Evolutionary conservation across 129 eudicot species (phyloP).

Genomic region (Centrapalus pauciflorus): DNA sequence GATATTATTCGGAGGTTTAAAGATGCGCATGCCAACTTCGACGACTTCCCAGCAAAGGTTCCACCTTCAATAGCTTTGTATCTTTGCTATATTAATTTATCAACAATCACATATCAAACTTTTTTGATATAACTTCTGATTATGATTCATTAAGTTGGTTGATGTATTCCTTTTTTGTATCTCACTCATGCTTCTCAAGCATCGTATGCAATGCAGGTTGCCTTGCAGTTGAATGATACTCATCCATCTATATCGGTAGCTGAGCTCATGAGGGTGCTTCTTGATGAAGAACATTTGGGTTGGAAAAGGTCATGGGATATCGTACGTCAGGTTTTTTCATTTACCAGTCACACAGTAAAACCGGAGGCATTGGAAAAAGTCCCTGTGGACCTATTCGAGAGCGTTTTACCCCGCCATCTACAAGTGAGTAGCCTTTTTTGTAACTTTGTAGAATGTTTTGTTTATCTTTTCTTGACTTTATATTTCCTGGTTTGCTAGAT

Average conservation of each 20-base stretch:
- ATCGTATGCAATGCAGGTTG: slow-evolving; percentile 35
- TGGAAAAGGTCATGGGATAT: slow-evolving; percentile 51
- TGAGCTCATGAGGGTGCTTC: slow-evolving; percentile 49
- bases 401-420: slow-evolving; percentile 55
- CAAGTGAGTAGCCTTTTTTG: slow-evolving; percentile 27
- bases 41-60: slow-evolving; percentile 52
- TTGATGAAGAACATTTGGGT: slow-evolving; percentile 56
- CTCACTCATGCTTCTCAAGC: no score
- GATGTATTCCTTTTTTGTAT: background rate
- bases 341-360: slow-evolving; percentile 47
- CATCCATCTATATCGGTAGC: slow-evolving; percentile 55
- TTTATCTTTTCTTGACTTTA: background rate
- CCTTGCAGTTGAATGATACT: slow-evolving; percentile 53
- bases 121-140: background rate
- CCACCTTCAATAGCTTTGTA: background rate
- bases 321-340: slow-evolving; percentile 34
- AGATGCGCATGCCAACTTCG: slow-evolving; percentile 45
- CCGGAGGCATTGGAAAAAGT: slow-evolving; percentile 48
- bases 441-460: slow-evolving; percentile 7
- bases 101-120: background rate
- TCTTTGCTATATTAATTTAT: background rate
- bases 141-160: slow-evolving; percentile 6
- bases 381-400: slow-evolving; percentile 43
- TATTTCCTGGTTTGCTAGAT: slow-evolving; percentile 30
- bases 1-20: slow-evolving; percentile 55